Evolutionary conservation across 768 basidiomycete genomes (phyloP).

Genomic region (Botryobasidium botryosum): DNA sequence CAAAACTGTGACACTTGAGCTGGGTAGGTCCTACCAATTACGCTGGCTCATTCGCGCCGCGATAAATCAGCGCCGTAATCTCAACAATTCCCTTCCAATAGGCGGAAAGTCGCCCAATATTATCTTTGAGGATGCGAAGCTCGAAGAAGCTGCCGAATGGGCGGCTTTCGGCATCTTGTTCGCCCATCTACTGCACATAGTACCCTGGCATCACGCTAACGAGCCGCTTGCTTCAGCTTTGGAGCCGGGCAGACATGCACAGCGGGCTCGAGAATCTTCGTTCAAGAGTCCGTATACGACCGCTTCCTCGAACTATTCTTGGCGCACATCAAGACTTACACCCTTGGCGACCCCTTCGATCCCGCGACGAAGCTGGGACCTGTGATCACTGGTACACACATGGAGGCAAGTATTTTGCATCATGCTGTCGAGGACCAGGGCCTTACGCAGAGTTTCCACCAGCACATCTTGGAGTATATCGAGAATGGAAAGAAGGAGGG

Average conservation of each 20-base stretch:
- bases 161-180: constrained; percentile 55
- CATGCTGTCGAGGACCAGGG: no score
- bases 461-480: constrained; percentile 68
- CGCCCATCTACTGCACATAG: constrained; percentile 25
- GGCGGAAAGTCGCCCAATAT: constrained; percentile 49
- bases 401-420: constrained; percentile 29
- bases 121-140: constrained; percentile 54
- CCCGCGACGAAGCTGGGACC: constrained; percentile 50
- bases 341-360: constrained; percentile 55
- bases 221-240: constrained; percentile 19
- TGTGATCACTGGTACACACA: constrained; percentile 59
- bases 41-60: no score
- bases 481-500: constrained; percentile 55
- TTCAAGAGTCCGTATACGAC: constrained; percentile 66
- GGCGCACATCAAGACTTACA: constrained; percentile 32
- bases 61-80: no score
- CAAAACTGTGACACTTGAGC: constrained; percentile 40
- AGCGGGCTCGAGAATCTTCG: constrained; percentile 66
- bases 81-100: constrained; percentile 28
- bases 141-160: constrained; percentile 59
- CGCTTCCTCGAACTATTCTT: constrained; percentile 46
- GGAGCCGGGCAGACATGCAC: constrained; percentile 65
- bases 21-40: no score
- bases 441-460: constrained; percentile 21
- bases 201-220: no score